phyloP scores from a whole-genome alignment of 2,329 filamentous ascomycete genomes.

The Macrophomina phaseolina region DNA sequence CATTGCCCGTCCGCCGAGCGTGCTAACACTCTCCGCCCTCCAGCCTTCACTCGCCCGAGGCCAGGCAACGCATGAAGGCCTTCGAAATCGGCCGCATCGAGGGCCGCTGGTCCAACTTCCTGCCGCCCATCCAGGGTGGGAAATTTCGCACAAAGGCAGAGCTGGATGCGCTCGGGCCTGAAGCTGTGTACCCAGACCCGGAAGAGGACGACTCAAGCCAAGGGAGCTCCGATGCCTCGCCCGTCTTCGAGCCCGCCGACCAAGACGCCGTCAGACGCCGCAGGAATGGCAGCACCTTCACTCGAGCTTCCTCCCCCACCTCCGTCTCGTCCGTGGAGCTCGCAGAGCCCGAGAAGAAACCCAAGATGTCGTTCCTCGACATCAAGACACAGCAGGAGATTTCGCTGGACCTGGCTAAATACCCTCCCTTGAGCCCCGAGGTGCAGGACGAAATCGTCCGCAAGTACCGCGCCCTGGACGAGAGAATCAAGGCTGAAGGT shows the following conservation, averaged over 20 bases:
- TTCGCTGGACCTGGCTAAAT: conserved; percentile 76
- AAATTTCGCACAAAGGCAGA: conserved; percentile 66
- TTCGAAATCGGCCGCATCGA: conserved; percentile 85
- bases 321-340: conserved; percentile 62
- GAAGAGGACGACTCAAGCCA: conserved; percentile 46
- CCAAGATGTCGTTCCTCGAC: conserved; percentile 69
- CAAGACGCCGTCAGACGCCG: conserved; percentile 44
- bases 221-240: conserved; percentile 61
- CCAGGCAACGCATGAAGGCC: conserved; percentile 75
- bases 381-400: conserved; percentile 76
- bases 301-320: conserved; percentile 60
- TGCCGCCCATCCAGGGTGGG: conserved; percentile 91
- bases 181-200: conserved; percentile 25
- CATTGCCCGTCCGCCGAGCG: background rate
- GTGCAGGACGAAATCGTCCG: conserved; percentile 77
- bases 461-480: conserved; percentile 81
- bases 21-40: conserved; percentile 26
- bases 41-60: conserved; percentile 82
- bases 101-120: conserved; percentile 83
- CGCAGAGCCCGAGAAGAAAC: conserved; percentile 39
- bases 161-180: conserved; percentile 27
- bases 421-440: conserved; percentile 74
- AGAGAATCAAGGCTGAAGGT: conserved; percentile 73
- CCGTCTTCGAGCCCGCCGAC: conserved; percentile 61
- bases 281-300: conserved; percentile 40